Evolutionary conservation across 2,329 filamentous ascomycete genomes (phyloP).

Genomic region (Aspergillus ibericus): DNA sequence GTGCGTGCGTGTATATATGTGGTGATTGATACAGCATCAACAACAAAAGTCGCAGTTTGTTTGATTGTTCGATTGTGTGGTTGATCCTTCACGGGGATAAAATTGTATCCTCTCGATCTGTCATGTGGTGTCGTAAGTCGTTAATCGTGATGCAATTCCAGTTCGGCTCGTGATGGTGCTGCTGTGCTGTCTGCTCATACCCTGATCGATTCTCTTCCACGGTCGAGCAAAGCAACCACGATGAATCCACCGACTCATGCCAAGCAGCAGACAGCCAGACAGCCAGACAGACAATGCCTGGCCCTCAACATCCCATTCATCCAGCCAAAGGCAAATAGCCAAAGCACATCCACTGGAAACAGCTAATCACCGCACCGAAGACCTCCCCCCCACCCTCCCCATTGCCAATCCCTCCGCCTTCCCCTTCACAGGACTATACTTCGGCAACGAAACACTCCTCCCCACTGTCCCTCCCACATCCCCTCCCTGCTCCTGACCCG

Average conservation of each 20-base stretch:
- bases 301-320: no score
- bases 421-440: slow-evolving; percentile 14
- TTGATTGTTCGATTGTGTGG: no score
- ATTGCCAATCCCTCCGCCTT: neutral
- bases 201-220: no score
- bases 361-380: neutral
- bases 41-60: neutral
- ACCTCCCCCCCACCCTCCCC: neutral
- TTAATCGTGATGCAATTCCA: neutral
- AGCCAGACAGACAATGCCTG: no score
- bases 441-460: slow-evolving; percentile 2
- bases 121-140: neutral
- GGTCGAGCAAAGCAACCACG: no score
- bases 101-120: neutral
- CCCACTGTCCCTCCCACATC: no score
- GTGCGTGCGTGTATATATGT: neutral
- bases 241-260: no score
- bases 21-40: neutral
- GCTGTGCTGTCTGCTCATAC: neutral
- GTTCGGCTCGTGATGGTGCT: no score
- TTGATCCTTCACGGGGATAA: neutral
- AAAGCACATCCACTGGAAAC: no score
- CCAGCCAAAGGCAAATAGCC: no score
- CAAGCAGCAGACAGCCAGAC: no score
- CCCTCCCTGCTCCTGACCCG: neutral